phyloP scores from a whole-genome alignment of 2,329 filamentous ascomycete genomes.

The Zymoseptoria crescenta region DNA sequence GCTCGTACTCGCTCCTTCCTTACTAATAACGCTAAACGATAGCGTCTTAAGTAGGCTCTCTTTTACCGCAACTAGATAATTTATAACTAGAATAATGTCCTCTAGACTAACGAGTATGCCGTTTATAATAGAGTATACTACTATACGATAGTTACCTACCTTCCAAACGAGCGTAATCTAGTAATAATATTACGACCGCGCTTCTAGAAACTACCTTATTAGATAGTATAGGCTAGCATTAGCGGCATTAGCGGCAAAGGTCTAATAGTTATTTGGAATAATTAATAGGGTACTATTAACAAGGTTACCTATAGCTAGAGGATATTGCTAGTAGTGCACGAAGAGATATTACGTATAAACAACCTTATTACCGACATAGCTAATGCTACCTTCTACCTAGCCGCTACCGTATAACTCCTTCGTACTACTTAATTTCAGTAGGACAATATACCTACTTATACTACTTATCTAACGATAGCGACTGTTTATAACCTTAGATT shows the following conservation, averaged over 20 bases:
- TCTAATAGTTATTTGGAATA: too few species aligned
- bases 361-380: too few species aligned
- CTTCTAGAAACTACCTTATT: neutral
- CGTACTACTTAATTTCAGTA: too few species aligned
- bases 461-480: too few species aligned
- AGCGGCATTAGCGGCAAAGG: too few species aligned
- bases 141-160: neutral
- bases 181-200: neutral
- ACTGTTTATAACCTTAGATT: too few species aligned
- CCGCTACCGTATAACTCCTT: too few species aligned
- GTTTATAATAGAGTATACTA: neutral
- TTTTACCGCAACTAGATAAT: neutral
- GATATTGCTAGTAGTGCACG: too few species aligned
- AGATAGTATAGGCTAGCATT: constrained; percentile 2
- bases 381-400: neutral
- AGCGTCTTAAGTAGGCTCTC: neutral
- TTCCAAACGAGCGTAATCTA: neutral
- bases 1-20: neutral
- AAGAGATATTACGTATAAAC: too few species aligned
- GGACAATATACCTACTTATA: too few species aligned
- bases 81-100: neutral
- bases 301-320: too few species aligned
- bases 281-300: too few species aligned
- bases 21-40: neutral
- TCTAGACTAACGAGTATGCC: neutral